Evolutionary conservation across 768 basidiomycete genomes (phyloP).

Genomic region (Rhodotorula kratochvilovae): DNA sequence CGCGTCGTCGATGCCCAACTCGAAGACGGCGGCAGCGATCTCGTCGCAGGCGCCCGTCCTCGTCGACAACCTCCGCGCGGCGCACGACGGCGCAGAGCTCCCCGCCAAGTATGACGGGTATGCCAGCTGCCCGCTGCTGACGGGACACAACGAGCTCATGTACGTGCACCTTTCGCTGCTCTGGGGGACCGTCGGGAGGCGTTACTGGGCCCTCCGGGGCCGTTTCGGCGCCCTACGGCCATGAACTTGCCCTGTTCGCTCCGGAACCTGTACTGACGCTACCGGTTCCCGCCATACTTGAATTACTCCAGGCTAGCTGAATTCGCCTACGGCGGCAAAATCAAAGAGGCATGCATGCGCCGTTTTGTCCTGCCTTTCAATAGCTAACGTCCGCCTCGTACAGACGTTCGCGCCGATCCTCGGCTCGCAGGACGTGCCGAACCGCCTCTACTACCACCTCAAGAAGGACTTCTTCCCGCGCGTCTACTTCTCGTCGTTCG

Average conservation of each 20-base stretch:
- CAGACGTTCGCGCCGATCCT: constrained; percentile 62
- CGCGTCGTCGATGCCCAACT: constrained; percentile 82
- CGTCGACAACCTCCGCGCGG: constrained; percentile 75
- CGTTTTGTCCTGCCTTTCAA: neutral
- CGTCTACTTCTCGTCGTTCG: constrained; percentile 66
- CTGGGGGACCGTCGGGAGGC: no score
- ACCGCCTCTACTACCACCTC: constrained; percentile 74
- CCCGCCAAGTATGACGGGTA: constrained; percentile 65
- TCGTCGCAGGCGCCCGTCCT: constrained; percentile 86
- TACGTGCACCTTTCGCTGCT: neutral
- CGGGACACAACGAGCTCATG: constrained; percentile 52
- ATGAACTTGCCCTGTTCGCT: no score
- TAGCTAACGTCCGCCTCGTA: no score
- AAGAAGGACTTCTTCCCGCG: constrained; percentile 77
- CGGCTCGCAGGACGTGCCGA: constrained; percentile 46
- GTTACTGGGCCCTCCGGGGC: no score
- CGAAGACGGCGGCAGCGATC: constrained; percentile 93
- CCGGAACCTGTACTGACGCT: neutral
- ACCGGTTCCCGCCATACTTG: no score
- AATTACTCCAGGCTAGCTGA: constrained; percentile 60
- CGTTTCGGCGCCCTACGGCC: no score
- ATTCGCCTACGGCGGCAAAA: constrained; percentile 85
- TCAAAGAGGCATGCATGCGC: constrained; percentile 57
- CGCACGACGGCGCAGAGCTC: constrained; percentile 67
- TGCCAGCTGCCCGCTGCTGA: constrained; percentile 61